phyloP scores from a whole-genome alignment of 768 basidiomycete genomes.

The Pleurotus pulmonarius region DNA sequence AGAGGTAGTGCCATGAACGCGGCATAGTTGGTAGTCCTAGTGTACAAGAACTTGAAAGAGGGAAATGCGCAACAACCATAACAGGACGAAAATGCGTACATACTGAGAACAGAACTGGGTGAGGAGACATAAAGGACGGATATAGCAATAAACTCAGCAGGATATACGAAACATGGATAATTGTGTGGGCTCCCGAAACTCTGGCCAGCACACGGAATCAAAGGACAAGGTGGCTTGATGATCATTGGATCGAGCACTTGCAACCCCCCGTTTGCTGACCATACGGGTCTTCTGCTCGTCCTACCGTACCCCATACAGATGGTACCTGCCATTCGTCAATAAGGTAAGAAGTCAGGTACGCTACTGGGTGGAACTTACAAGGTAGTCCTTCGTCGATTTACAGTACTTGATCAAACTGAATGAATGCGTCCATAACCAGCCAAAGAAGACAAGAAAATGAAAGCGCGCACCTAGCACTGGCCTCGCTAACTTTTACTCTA shows the following conservation, averaged over 20 bases:
- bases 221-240: not conserved
- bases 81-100: not conserved
- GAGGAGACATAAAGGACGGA: too few relatives aligned
- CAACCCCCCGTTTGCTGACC: constrained; percentile 59
- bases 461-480: constrained; percentile 68
- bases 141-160: too few relatives aligned
- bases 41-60: too few relatives aligned
- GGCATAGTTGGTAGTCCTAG: too few relatives aligned
- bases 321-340: constrained; percentile 57
- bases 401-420: constrained; percentile 88
- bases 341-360: constrained; percentile 7
- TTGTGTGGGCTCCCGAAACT: too few relatives aligned
- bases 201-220: too few relatives aligned
- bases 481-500: constrained; percentile 87
- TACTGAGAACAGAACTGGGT: not conserved
- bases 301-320: constrained; percentile 96
- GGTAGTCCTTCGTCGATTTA: constrained; percentile 88
- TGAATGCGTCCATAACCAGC: constrained; percentile 10
- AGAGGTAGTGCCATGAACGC: too few relatives aligned
- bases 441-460: constrained; percentile 25
- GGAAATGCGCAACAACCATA: too few relatives aligned
- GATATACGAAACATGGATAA: too few relatives aligned
- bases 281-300: constrained; percentile 90
- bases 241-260: constrained; percentile 34
- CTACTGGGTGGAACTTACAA: constrained; percentile 47